These are phyloP conservation scores for Phialophora macrospora DNA, from an alignment of 2,329 filamentous ascomycete genomes.

Conservation along the genomic window DNA sequence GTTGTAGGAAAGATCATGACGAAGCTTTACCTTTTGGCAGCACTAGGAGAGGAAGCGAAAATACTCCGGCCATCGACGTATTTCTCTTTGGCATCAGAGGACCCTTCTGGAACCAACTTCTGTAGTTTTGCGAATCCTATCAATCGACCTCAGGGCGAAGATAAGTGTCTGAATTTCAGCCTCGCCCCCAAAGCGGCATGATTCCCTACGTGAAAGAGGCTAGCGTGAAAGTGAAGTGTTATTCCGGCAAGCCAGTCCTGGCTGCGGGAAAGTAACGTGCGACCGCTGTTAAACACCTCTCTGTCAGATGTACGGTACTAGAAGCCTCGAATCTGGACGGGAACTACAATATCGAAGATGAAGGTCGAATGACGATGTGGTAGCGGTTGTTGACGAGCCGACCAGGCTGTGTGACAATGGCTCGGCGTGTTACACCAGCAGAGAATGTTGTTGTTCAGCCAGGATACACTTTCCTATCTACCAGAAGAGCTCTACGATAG, in stretches of 20 bases:
- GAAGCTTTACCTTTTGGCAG: background rate
- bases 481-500: background rate
- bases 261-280: background rate
- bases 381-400: background rate
- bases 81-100: background rate
- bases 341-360: no score
- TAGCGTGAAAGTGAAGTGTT: background rate
- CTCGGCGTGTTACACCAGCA: constrained; percentile 3
- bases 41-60: background rate
- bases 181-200: background rate
- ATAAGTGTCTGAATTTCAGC: background rate
- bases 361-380: background rate
- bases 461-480: background rate
- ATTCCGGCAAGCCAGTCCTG: background rate
- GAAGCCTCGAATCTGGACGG: background rate
- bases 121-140: background rate
- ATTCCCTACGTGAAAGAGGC: background rate
- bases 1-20: constrained; percentile 1
- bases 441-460: background rate
- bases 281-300: background rate
- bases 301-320: background rate
- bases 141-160: background rate
- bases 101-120: background rate
- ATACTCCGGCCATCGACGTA: background rate
- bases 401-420: constrained; percentile 8